phyloP scores from a whole-genome alignment of 257 asterid genomes.

The Solanum ossicruentum region DNA sequence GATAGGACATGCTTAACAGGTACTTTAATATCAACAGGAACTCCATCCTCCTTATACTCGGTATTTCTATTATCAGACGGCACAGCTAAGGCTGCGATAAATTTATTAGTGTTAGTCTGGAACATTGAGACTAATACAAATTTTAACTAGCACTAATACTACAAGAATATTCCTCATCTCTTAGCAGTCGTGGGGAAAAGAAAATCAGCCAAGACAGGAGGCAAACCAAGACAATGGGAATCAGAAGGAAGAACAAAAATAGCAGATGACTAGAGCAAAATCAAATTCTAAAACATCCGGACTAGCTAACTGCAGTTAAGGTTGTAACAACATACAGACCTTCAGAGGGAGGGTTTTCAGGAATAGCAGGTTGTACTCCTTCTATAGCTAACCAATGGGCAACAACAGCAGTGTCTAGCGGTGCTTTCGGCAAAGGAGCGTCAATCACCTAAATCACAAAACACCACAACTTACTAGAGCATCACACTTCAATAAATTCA shows the following conservation, averaged over 20 bases:
- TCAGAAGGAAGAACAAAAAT: background rate
- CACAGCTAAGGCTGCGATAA: slow-evolving; percentile 37
- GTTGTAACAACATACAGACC: slow-evolving; percentile 18
- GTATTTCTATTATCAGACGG: slow-evolving; percentile 63
- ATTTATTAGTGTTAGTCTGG: background rate
- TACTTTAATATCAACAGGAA: slow-evolving; percentile 68
- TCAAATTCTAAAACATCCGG: background rate
- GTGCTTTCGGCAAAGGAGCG: slow-evolving; percentile 93
- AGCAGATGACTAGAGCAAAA: background rate
- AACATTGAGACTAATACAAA: background rate
- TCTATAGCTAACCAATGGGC: slow-evolving; percentile 93
- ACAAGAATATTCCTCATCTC: background rate
- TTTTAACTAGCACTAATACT: background rate
- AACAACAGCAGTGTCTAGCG: slow-evolving; percentile 64
- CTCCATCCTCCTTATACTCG: slow-evolving; percentile 77
- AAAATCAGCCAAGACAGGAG: background rate
- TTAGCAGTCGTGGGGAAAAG: background rate
- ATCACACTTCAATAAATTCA: background rate
- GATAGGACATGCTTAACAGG: slow-evolving; percentile 94
- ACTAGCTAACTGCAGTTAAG: background rate
- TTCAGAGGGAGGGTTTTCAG: slow-evolving; percentile 87
- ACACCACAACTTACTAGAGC: background rate
- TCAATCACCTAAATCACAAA: slow-evolving; percentile 59
- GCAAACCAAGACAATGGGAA: background rate
- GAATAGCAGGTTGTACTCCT: slow-evolving; percentile 94